Evolutionary conservation across 2,329 filamentous ascomycete species (phyloP), one percentile per base, ranked within the genome.

Genomic region (Clonostachys sp.): DNA sequence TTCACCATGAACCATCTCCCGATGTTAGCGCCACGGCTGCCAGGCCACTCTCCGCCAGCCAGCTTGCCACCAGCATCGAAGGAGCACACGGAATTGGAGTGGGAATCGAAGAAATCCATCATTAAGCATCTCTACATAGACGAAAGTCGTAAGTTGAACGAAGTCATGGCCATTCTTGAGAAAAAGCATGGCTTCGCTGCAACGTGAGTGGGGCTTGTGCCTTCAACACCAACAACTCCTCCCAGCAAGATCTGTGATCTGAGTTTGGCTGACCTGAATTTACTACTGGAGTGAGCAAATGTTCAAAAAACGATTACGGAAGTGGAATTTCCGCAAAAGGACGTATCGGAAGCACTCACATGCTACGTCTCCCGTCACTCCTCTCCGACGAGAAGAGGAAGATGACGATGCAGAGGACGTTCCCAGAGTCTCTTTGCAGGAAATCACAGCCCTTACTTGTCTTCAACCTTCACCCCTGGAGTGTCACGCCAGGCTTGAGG

Each of bases 291-390:
- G 65, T 46, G 63, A 66, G 48, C 63, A 68, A 56, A 68, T 67
- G 64, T 68, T 66, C 46, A 68, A 68, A 48, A 68, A 68, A 51
- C 58, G 65, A 34, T 53, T 68, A 41, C 65, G 63, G 53, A 68
- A 66, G 51, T 68, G 65, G 65, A 62, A 65, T 44, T 50, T 68
- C 18, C 61, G 64, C 45, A 68, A 68, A 47, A 58, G 64, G 36
- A 55, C 56, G 46, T 66, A 67, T 51, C 58, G 64, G 41, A 65
- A 61, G 51, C 7, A 51, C 51, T 48, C 57, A 57, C 10, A 57
- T 56, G 24, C 53, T 57, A n/a, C 24, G 20, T n/a, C 35, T 45
- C n/a, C 20, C 41, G 12, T 7, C 46, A 10, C 24, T 5, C 12
- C 42, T 34, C 13, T 10, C 46, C 10, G 4, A 12, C 8, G 9